Percentiles rank a stretch among this genome's conserved stretches.
These are phyloP conservation scores for Raffaelea albimanens DNA, from an alignment of 2,329 filamentous ascomycete species.

Conservation along the genomic window DNA sequence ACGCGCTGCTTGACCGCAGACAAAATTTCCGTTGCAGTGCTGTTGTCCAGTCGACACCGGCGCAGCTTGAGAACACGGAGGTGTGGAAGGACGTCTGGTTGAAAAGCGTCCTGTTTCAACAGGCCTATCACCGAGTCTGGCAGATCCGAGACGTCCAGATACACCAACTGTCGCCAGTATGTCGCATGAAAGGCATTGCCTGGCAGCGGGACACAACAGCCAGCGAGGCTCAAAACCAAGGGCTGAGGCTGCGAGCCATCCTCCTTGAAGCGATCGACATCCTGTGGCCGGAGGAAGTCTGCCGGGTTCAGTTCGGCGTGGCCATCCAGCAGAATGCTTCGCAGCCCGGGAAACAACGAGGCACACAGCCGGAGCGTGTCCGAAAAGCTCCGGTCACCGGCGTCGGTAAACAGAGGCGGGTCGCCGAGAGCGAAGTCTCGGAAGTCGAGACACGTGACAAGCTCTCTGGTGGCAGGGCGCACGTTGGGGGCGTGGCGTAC, in stretches of 20 bases:
- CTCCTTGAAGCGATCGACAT: background rate
- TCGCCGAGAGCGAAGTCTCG: slow-evolving; percentile 29
- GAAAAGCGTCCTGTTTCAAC: slow-evolving; percentile 14
- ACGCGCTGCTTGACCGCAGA: slow-evolving; percentile 27
- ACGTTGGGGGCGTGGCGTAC: slow-evolving; percentile 25
- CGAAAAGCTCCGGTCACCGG: slow-evolving; percentile 25
- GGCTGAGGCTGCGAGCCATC: slow-evolving; percentile 14
- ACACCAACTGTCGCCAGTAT: slow-evolving; percentile 33
- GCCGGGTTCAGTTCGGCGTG: slow-evolving; percentile 34
- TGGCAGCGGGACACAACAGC: slow-evolving; percentile 30
- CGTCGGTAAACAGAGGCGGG: slow-evolving; percentile 31
- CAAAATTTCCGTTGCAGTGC: slow-evolving; percentile 23
- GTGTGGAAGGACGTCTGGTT: slow-evolving; percentile 24
- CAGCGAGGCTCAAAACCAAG: slow-evolving; percentile 35
- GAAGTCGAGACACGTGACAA: slow-evolving; percentile 40
- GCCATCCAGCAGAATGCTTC: slow-evolving; percentile 38
- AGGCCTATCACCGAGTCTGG: slow-evolving; percentile 31
- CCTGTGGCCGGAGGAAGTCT: slow-evolving; percentile 17
- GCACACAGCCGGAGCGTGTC: slow-evolving; percentile 29
- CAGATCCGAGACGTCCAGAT: slow-evolving; percentile 42
- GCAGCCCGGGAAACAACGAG: slow-evolving; percentile 31
- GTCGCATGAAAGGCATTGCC: slow-evolving; percentile 27
- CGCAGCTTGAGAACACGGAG: slow-evolving; percentile 43
- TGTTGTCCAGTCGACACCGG: slow-evolving; percentile 36
- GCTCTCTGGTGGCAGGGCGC: slow-evolving; percentile 27